Evolutionary conservation across 164 flowering plant genomes (phyloP).

Genomic region (Protea cynaroides): DNA sequence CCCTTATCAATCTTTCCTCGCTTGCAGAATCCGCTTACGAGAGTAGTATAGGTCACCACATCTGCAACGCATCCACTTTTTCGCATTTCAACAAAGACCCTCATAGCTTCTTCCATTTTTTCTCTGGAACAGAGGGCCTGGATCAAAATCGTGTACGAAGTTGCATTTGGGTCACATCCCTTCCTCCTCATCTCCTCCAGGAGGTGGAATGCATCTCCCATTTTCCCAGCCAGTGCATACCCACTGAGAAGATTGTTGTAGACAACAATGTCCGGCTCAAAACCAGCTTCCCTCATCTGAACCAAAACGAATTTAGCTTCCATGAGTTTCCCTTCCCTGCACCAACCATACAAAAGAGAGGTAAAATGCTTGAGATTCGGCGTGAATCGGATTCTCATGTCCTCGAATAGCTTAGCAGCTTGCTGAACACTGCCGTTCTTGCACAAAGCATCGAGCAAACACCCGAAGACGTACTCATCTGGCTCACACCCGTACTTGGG

Average conservation of each 20-base stretch:
- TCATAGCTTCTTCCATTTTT: slow-evolving; percentile 74
- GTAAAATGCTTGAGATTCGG: slow-evolving; percentile 76
- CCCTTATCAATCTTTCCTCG: slow-evolving; percentile 60
- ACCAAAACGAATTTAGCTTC: slow-evolving; percentile 77
- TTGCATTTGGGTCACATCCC: slow-evolving; percentile 71
- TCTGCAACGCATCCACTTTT: slow-evolving; percentile 71
- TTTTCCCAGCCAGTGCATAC: slow-evolving; percentile 59
- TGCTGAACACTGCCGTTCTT: slow-evolving; percentile 87
- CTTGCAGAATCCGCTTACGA: slow-evolving; percentile 88
- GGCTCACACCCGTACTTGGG: slow-evolving; percentile 83
- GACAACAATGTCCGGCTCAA: slow-evolving; percentile 79
- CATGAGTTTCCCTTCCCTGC: slow-evolving; percentile 76
- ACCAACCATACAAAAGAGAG: slow-evolving; percentile 83
- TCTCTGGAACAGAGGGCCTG: slow-evolving; percentile 67
- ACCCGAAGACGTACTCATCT: slow-evolving; percentile 75
- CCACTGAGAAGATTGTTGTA: slow-evolving; percentile 73
- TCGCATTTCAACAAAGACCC: slow-evolving; percentile 60
- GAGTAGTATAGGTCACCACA: slow-evolving; percentile 69
- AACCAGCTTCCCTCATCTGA: slow-evolving; percentile 73
- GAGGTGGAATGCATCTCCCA: slow-evolving; percentile 70
- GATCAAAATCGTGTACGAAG: slow-evolving; percentile 71
- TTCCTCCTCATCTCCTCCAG: slow-evolving; percentile 68
- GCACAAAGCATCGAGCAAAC: slow-evolving; percentile 85
- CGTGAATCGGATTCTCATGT: slow-evolving; percentile 56
- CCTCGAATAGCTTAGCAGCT: slow-evolving; percentile 79